Percentiles rank a stretch among this genome's conserved stretches.
These are phyloP conservation scores for Xylariales sp. DNA, from an alignment of 2,329 filamentous ascomycete species.

Conservation along the genomic window DNA sequence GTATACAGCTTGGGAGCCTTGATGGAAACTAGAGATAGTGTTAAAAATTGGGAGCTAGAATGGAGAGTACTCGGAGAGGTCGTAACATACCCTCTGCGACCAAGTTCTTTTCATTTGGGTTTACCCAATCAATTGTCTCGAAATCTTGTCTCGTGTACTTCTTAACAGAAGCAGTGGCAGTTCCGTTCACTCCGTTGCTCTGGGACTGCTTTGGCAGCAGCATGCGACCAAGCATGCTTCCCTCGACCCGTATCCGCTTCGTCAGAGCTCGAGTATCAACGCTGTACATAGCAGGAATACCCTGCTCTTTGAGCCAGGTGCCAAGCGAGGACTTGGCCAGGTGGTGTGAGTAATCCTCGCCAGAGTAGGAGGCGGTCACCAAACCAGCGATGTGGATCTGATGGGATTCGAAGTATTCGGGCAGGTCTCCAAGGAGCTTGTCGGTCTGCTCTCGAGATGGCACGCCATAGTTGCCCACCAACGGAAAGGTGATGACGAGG, in stretches of 20 bases:
- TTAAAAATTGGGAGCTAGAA: conserved; percentile 50
- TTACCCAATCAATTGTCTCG: conserved; percentile 79
- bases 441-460: conserved; percentile 83
- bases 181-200: conserved; percentile 37
- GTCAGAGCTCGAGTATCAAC: conserved; percentile 92
- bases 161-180: conserved; percentile 35
- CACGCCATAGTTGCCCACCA: conserved; percentile 97
- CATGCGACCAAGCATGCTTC: conserved; percentile 93
- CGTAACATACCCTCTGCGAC: conserved; percentile 82
- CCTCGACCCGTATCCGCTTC: conserved; percentile 88
- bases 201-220: conserved; percentile 61
- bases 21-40: conserved; percentile 75
- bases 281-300: conserved; percentile 88
- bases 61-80: conserved; percentile 10
- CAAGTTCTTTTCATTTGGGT: conserved; percentile 90
- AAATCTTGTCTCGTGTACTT: conserved; percentile 46
- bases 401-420: conserved; percentile 87
- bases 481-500: conserved; percentile 92
- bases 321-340: conserved; percentile 87
- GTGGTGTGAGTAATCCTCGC: conserved; percentile 94
- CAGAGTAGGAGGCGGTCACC: conserved; percentile 85
- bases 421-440: conserved; percentile 77
- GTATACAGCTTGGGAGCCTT: conserved; percentile 81
- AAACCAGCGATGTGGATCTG: conserved; percentile 93
- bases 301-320: conserved; percentile 94